Evolutionary conservation across 2,329 filamentous ascomycete genomes (phyloP), one percentile per base, ranked within the genome.

Genomic region (Chaetomiaceae sp.): DNA sequence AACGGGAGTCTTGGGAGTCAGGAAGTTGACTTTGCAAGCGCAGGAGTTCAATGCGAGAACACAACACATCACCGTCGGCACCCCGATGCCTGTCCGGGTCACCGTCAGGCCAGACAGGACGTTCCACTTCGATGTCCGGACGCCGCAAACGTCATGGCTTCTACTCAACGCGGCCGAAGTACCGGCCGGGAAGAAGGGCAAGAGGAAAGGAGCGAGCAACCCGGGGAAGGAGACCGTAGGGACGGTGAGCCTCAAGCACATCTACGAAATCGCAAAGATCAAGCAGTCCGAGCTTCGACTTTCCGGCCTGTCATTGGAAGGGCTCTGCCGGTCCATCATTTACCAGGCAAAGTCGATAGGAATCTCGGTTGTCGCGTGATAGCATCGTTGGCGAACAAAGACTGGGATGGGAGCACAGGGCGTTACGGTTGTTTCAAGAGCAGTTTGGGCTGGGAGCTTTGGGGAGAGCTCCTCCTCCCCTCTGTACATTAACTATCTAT

Each of bases 31-130:
- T 17, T n/a, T 14, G 20, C 9, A n/a, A n/a, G n/a, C 2, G 17
- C 61, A 97, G 92, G 93, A 97, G 72, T 97, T 97, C 80, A 97
- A 97, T 68, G 92, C 92, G 30, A 79, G 91, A 63, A 99, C 93
- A 46, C 83, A 88, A 50, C 86, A 95, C 71, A 89, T 96, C 67
- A 78, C 74, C 54, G 69, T 81, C 44, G 93, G 92, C 50, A 92
- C 88, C 4, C 93, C 93, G 6, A 87, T 95, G 63, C 93, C 93
- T 44, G 89, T 89, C 44, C 86, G 88, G 68, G 88, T 99, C 31
- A 93, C 85, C 20, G 90, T 99, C 65, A 89, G 92, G 48, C 87
- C 90, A 25, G 93, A 99, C 71, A 86, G 93, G 65, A 86, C 88
- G 47, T 99, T 99, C 73, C 79, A 83, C 68, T 99, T 99, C 72